Conservation (phyloP, 306 rosid genomes). For the Aeschynomene evenia region DNA sequence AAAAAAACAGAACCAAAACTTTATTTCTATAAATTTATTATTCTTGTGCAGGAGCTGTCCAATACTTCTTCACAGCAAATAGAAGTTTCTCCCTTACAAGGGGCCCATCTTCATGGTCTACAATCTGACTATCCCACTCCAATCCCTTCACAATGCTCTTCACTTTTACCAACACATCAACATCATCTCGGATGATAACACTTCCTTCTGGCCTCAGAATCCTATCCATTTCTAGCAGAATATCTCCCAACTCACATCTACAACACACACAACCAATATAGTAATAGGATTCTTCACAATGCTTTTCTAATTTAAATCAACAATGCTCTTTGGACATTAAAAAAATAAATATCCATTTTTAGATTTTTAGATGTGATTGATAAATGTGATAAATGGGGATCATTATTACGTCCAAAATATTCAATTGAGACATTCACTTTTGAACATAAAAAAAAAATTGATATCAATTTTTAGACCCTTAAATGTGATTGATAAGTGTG, state of each 20-base stretch:
- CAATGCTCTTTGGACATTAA: no score
- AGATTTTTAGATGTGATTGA: no score
- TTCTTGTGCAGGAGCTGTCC: constrained; percentile 66
- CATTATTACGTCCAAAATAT: no score
- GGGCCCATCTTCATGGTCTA: constrained; percentile 84
- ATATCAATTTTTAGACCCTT: no score
- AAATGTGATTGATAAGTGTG: no score
- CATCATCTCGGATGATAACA: constrained; percentile 70
- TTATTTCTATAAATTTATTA: no score
- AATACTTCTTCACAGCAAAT: constrained; percentile 74
- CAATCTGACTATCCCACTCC: constrained; percentile 74
- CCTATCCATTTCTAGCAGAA: constrained; percentile 82
- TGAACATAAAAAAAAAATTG: no score
- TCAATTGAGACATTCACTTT: no score
- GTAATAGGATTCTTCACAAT: no score
- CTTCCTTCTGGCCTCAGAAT: constrained; percentile 79
- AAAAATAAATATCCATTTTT: no score
- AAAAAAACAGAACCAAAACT: background rate
- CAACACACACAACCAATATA: background rate
- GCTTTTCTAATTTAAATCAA: no score
- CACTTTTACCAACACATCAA: constrained; percentile 56
- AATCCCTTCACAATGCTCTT: constrained; percentile 45
- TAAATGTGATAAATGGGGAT: no score
- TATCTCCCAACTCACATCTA: constrained; percentile 76
- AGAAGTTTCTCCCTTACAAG: constrained; percentile 56